A percentile compares a stretch with the other conserved stretches of the same genome.
Evolutionary conservation across 305 asterid genomes (phyloP).

Genomic region (Withania somnifera): DNA sequence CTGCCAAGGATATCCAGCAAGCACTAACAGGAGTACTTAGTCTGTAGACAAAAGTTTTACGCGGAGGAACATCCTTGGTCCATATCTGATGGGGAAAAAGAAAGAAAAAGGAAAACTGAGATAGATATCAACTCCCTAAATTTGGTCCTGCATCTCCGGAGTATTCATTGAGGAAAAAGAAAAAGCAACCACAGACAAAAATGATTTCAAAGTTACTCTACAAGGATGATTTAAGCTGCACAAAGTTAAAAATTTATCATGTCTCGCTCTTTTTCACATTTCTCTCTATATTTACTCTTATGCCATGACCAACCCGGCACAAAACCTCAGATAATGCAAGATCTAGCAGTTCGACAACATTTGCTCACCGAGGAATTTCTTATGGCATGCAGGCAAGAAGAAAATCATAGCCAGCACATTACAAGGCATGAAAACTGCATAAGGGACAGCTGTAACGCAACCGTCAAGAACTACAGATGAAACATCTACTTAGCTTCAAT

Average conservation of each 20-base stretch:
- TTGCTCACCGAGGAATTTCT: not conserved
- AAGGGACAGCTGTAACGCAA: not conserved
- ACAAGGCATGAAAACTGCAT: not conserved
- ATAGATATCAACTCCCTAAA: not conserved
- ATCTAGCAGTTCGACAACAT: not conserved
- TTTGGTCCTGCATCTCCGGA: not conserved
- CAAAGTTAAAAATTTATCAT: not conserved
- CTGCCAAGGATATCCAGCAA: constrained; percentile 81
- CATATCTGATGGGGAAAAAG: constrained; percentile 40
- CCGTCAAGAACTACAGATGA: not conserved
- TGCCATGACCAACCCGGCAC: not conserved
- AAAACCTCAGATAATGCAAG: not conserved
- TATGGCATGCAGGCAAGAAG: not conserved
- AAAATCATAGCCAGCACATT: not conserved
- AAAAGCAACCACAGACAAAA: not conserved
- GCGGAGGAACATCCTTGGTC: constrained; percentile 84
- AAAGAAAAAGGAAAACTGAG: not conserved
- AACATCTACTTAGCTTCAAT: not conserved
- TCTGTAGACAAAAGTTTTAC: constrained; percentile 80
- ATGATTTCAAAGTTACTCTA: not conserved
- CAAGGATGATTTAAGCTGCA: not conserved
- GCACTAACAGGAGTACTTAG: constrained; percentile 92
- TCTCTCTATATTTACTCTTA: not conserved
- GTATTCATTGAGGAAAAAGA: not conserved
- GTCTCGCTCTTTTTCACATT: not conserved